A percentile compares a stretch with the other conserved stretches of the same genome.
Evolutionary conservation across 2,329 filamentous ascomycete species (phyloP).

Genomic region (Metarhizium guizhouense): DNA sequence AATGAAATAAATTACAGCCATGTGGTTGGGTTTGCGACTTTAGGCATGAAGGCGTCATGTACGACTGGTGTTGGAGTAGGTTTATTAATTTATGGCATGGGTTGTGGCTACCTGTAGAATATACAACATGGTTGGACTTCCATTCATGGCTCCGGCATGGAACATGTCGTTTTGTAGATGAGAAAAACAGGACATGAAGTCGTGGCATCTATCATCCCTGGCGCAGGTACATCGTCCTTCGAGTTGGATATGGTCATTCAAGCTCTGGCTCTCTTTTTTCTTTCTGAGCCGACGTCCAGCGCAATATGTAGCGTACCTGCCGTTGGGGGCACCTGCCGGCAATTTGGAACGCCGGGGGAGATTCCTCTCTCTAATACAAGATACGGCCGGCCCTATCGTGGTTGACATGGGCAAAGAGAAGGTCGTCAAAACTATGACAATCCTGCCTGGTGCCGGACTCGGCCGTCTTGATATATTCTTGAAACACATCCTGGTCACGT

Average conservation of each 20-base stretch:
- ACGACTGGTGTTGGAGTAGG: background rate
- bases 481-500: background rate
- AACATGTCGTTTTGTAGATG: background rate
- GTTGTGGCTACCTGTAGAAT: background rate
- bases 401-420: background rate
- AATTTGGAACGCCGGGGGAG: background rate
- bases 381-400: background rate
- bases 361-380: background rate
- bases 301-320: background rate
- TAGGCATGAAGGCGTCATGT: background rate
- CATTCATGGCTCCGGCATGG: background rate
- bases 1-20: background rate
- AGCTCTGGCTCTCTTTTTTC: background rate
- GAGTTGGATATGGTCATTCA: background rate
- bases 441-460: constrained; percentile 10
- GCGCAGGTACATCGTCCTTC: background rate
- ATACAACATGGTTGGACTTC: background rate
- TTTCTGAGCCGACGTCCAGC: background rate
- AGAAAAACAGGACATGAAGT: background rate
- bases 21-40: background rate
- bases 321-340: background rate
- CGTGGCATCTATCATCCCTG: background rate
- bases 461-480: constrained; percentile 1
- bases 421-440: background rate
- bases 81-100: background rate